A percentile compares a stretch with the other conserved stretches of the same genome.
These are phyloP conservation scores for Septoria petroselini DNA, from an alignment of 2,329 filamentous ascomycete genomes.

Conservation along the genomic window DNA sequence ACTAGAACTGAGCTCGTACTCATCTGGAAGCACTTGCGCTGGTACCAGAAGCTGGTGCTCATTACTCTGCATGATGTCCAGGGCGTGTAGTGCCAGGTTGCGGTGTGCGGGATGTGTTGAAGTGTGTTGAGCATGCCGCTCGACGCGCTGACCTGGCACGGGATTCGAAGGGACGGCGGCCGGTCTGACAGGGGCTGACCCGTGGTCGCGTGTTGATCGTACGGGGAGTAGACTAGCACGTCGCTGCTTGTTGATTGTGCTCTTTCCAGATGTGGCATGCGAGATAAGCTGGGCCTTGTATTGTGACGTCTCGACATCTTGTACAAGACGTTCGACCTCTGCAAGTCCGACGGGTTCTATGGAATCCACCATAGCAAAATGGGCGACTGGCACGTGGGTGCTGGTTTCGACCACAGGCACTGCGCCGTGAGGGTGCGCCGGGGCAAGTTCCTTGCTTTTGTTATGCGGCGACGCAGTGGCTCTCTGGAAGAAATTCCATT, in stretches of 20 bases:
- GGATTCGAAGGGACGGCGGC: too few species aligned
- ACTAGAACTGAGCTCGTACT: not conserved
- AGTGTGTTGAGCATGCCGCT: too few species aligned
- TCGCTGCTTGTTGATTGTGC: not conserved
- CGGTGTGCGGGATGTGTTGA: not conserved
- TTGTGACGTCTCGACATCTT: slow-evolving; percentile 38
- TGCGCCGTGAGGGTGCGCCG: slow-evolving; percentile 8
- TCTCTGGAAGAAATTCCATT: slow-evolving; percentile 61
- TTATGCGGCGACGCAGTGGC: slow-evolving; percentile 43
- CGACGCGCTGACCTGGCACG: too few species aligned
- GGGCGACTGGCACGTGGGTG: slow-evolving; percentile 39
- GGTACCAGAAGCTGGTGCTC: not conserved
- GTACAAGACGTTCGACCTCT: slow-evolving; percentile 48
- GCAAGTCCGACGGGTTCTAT: slow-evolving; percentile 45
- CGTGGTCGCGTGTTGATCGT: too few species aligned
- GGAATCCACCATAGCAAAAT: slow-evolving; percentile 57
- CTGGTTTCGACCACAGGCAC: slow-evolving; percentile 9
- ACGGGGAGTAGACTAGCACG: not conserved
- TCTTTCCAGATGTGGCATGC: not conserved
- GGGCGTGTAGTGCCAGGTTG: not conserved
- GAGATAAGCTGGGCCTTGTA: slow-evolving; percentile 17
- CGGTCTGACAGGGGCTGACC: too few species aligned
- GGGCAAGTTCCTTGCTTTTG: slow-evolving; percentile 31
- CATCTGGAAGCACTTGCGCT: not conserved
- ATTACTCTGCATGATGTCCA: too few species aligned